Base-by-base conservation (phyloP, 768 basidiomycete genomes). In the Termitomyces sp. region DNA sequence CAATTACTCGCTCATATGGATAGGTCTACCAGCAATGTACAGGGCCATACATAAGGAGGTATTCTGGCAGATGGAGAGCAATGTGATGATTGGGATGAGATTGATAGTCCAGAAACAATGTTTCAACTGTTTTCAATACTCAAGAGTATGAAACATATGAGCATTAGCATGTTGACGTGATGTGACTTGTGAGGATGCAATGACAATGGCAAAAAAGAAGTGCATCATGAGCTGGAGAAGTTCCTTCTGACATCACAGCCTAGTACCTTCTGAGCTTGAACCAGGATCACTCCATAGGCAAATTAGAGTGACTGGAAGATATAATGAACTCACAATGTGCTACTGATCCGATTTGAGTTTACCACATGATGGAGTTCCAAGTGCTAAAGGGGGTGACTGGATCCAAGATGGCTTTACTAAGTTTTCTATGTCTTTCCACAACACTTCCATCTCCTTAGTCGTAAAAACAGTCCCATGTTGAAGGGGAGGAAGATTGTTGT, bases 71-170 rank as follows among this genome's bases (percentile, higher is more conserved):
- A 61, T 81, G 78, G 15, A 81, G 58, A 0, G 74, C 55, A 2
- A 75, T 55, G 56, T 79, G 79, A 10, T 79, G 75, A 45, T 75
- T 75, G 0, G 73, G 70, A 1, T 56, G 59, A 15, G 77, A 51
- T 1, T 53, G 37, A 8, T 60, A 57, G 13, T 63, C 60, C 0
- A 66, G 69, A 56, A 68, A 80, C 0, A 55, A 22, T 4, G 6
- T n/a, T 34, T 31, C 18, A 55, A 22, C 47, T 48, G 41, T 20
- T 55, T 47, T 2, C 36, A 18, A 18, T 55, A 55, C 9, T 55
- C 36, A 20, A 24, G 18, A 16, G 49, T 47, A n/a, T n/a, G n/a
- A n/a, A n/a, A n/a, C n/a, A n/a, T n/a, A n/a, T n/a, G n/a, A n/a
- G n/a, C n/a, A n/a, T 18, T 20, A 15, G 41, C 24, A 39, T 55